Evolutionary conservation across 148 eudicot genomes (phyloP), one percentile per base, ranked within the genome.

Genomic region (Silene uniflora): DNA sequence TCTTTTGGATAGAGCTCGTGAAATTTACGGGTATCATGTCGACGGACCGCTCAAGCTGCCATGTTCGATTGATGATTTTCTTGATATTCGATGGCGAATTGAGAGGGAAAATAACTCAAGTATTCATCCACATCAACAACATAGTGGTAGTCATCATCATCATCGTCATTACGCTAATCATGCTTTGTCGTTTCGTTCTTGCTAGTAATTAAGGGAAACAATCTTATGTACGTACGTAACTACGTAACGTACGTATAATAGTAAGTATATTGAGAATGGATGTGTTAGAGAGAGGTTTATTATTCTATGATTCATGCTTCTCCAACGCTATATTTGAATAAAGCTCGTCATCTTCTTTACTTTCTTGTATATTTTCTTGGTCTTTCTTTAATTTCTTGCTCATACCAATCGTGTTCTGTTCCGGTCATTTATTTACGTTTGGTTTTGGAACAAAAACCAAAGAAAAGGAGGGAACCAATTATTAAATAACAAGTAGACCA

Each of bases 21-120:
- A 88, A 67, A 63, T 85, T 7, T 88, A 88, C 35, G 90, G 87
- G 13, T 88, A 88, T 77, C 81, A 76, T 11, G 76, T 77, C 18
- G 76, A 75, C 12, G 90, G 90, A 7, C 90, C 90, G 3, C 80
- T 88, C 0, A 75, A 62, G 78, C 77, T 88, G 4, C 90, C 90
- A 1, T 88, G 90, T 54, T 88, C 88, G n/a, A 75, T 77, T 6
- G 86, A 85, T 14, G 88, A 88, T 54, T 88, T 88, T 44, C 84
- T 83, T 18, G 79, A 86, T 72, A 75, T 85, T 1, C 73, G 83
- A 54, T 80, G 87, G 86, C 80, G 73, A 21, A 85, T 88, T 35
- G 87, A 85, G 60, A 76, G 64, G 73, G 86, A 85, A 14, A 47
- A 62, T 56, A 39, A 52, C 18, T 52, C 56, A 0, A 16, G 18